Conservation (phyloP, 257 asterid species). For the Solanum peruvianum region DNA sequence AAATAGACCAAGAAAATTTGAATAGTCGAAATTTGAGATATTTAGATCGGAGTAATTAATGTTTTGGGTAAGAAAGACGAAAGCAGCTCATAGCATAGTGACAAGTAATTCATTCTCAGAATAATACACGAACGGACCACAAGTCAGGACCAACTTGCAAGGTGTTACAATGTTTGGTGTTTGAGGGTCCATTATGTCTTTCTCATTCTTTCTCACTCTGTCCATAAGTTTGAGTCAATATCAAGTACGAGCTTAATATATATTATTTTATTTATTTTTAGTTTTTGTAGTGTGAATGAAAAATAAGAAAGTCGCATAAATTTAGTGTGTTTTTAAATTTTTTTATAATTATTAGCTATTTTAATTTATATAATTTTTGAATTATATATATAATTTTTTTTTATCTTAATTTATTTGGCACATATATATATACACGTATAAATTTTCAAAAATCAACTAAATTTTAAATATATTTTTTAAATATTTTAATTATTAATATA, state of each 20-base stretch:
- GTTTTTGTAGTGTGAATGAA: accelerated
- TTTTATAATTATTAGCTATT: no score
- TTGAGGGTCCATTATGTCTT: neutral
- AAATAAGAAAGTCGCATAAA: no score
- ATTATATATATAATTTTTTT: no score
- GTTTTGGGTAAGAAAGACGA: neutral
- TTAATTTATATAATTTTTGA: no score
- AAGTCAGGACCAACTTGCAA: neutral
- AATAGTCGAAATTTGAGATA: neutral
- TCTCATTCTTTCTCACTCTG: neutral
- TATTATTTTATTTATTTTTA: no score
- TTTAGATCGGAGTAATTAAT: neutral
- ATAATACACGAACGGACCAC: neutral
- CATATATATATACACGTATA: no score
- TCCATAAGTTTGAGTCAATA: neutral
- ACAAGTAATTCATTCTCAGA: neutral
- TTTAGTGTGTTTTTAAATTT: no score
- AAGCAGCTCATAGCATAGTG: neutral
- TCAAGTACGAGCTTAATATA: no score
- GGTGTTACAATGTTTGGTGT: neutral
- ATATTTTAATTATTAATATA: no score
- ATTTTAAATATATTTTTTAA: no score
- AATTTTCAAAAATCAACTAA: neutral
- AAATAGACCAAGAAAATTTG: accelerated
- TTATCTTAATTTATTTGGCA: no score